Evolutionary conservation across 495 filamentous ascomycete species (phyloP).

Genomic region (Jackrogersella multiformis): DNA sequence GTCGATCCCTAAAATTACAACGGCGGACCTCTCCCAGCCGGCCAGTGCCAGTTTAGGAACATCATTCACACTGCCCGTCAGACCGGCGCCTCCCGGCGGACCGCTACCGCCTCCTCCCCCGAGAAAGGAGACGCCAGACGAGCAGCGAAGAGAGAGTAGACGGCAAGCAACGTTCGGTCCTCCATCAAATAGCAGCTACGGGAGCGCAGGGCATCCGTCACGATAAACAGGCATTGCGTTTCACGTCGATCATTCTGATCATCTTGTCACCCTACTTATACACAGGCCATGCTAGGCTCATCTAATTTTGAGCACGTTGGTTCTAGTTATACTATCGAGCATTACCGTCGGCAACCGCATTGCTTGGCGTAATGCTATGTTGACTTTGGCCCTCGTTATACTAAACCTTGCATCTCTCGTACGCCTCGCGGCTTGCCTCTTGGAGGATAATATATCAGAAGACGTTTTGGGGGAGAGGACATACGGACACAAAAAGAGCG

Average conservation of each 20-base stretch:
- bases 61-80: slow-evolving; percentile 60
- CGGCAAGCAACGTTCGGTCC: slow-evolving; percentile 55
- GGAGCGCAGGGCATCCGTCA: slow-evolving; percentile 41
- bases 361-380: background rate
- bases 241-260: background rate
- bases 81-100: slow-evolving; percentile 56
- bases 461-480: background rate
- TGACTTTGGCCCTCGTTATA: slow-evolving; percentile 6
- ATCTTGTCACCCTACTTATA: background rate
- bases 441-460: too few relatives aligned
- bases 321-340: background rate
- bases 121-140: slow-evolving; percentile 54
- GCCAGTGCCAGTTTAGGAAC: slow-evolving; percentile 41
- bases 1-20: slow-evolving; percentile 52
- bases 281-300: background rate
- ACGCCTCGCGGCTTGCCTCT: slow-evolving; percentile 11
- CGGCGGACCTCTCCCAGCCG: slow-evolving; percentile 42
- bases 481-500: slow-evolving; percentile 13
- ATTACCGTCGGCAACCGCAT: background rate
- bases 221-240: slow-evolving; percentile 14
- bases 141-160: slow-evolving; percentile 50
- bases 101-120: slow-evolving; percentile 57
- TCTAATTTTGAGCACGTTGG: background rate
- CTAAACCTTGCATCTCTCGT: slow-evolving; percentile 15
- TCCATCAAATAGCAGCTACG: slow-evolving; percentile 48